These are phyloP conservation scores for Diplosphaera chodatii DNA, from an alignment of 139 green algal genomes.

Conservation along the genomic window DNA sequence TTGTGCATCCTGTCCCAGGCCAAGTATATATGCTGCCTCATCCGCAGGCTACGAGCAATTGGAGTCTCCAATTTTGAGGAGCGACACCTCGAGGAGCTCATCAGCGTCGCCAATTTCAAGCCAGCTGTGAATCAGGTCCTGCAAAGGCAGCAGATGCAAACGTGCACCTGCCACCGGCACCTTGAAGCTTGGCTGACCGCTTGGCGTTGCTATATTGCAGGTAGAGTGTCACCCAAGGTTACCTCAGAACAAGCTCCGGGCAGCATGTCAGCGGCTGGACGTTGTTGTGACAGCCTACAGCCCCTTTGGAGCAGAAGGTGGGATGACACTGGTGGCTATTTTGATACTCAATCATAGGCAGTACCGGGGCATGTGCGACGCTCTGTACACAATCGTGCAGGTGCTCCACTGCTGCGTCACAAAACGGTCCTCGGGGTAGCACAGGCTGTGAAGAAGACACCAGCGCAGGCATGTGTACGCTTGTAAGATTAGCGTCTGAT, in stretches of 20 bases:
- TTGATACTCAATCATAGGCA: too few species aligned
- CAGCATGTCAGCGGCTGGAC: conserved; percentile 3
- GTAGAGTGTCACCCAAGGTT: conserved; percentile 8
- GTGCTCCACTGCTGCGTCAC: too few species aligned
- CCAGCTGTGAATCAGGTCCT: conserved; percentile 51
- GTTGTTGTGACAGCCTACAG: conserved; percentile 12
- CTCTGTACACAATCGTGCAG: too few species aligned
- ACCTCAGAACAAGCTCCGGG: conserved; percentile 1
- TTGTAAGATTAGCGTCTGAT: too few species aligned
- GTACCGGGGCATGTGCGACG: too few species aligned
- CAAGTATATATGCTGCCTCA: too few species aligned
- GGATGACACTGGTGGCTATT: too few species aligned
- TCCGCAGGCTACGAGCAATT: conserved; percentile 27
- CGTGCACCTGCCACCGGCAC: neutral
- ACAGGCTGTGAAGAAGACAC: too few species aligned
- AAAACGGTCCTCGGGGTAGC: too few species aligned
- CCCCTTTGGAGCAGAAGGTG: too few species aligned
- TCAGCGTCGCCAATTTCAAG: conserved; percentile 19
- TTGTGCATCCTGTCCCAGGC: too few species aligned
- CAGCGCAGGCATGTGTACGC: too few species aligned
- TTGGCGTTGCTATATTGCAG: neutral
- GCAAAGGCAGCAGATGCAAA: neutral
- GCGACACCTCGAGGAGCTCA: conserved; percentile 44
- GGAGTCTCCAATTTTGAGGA: conserved; percentile 66
- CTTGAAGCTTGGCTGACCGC: neutral